Base-by-base conservation (phyloP, 805 yeast genomes). In the Wickerhamomyces chaumierensis region DNA sequence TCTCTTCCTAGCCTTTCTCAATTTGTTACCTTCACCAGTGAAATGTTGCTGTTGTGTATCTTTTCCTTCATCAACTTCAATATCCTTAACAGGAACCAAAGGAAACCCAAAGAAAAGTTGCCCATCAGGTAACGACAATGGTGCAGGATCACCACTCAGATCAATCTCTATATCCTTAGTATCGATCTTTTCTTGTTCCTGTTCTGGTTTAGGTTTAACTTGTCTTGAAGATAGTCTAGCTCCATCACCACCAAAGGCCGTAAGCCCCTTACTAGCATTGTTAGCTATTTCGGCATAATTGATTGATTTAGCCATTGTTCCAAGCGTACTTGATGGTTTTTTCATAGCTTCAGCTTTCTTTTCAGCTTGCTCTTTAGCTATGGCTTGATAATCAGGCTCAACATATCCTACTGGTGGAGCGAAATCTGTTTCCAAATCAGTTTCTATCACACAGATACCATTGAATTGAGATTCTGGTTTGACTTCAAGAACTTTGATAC, bases 341-440 rank as follows among this genome's bases (percentile, higher is more conserved):
- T 38, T 36, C 25, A 21, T 33, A 5, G 35, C 5, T 21, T 21
- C 34, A 31, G 13, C 46, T 41, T 4, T 70, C 63, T 2, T 69
- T 68, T 5, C 64, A 68, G 12, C 33, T 19, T 39, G 40, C 37
- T 42, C 40, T 27, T 41, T 36, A 3, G 31, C 41, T 33, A 41
- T 41, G n/a, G 40, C 29, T 58, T 56, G 21, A 57, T 73, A 74
- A 45, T 83, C 87, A 2, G 96, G 96, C 55, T 90, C 97, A 16
- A 84, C 95, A 56, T 92, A 92, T 0, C 99, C 99, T 5, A 90
- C 95, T 0, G 99, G 99, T 2, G 98, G 95, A 2, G 96, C 97
- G 65, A 92, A 92, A 55, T 92, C 99, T 0, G 96, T 94, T 42
- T 85, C 95, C 44, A 92, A 68, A 63, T 92, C 98, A 0, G 98